These are phyloP conservation scores for Trematosphaeria pertusa DNA, from an alignment of 2,329 filamentous ascomycete species.

Conservation along the genomic window DNA sequence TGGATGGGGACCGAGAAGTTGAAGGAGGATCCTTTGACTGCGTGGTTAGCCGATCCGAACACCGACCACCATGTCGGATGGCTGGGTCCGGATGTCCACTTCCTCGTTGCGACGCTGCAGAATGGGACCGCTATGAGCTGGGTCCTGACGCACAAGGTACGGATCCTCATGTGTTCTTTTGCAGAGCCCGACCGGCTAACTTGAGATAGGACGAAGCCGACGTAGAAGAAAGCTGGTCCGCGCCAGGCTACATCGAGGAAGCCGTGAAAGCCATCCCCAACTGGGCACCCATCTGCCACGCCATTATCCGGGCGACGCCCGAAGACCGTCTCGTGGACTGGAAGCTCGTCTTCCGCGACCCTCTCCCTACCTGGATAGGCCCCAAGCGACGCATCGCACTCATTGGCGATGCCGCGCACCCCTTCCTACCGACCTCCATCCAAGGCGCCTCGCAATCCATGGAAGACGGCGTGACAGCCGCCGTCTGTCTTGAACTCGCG, in stretches of 20 bases:
- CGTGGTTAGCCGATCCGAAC: slow-evolving; percentile 38
- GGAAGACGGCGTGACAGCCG: slow-evolving; percentile 51
- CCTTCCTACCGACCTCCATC: slow-evolving; percentile 60
- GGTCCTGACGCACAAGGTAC: slow-evolving; percentile 36
- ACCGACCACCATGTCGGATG: slow-evolving; percentile 35
- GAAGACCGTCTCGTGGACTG: slow-evolving; percentile 52
- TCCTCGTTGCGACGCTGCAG: slow-evolving; percentile 39
- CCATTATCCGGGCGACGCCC: slow-evolving; percentile 38
- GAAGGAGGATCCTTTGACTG: slow-evolving; percentile 38
- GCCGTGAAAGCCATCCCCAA: slow-evolving; percentile 23
- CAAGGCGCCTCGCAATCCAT: slow-evolving; percentile 61
- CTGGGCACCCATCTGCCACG: slow-evolving; percentile 28
- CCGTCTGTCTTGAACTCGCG: slow-evolving; percentile 26
- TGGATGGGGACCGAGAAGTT: slow-evolving; percentile 40
- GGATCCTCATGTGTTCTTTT: background rate
- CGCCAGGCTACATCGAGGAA: slow-evolving; percentile 29
- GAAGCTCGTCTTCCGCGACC: slow-evolving; percentile 61
- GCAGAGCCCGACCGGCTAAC: no score
- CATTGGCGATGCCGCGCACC: slow-evolving; percentile 61
- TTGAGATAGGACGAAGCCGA: slow-evolving; percentile 46
- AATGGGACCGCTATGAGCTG: slow-evolving; percentile 37
- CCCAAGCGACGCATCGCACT: slow-evolving; percentile 55
- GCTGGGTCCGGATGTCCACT: slow-evolving; percentile 40
- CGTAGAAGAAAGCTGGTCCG: slow-evolving; percentile 34
- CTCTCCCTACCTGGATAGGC: slow-evolving; percentile 59